A percentile compares a stretch with the other conserved stretches of the same genome.
Conservation (phyloP, 2,329 filamentous ascomycete genomes). For the Talaromyces sp. region DNA sequence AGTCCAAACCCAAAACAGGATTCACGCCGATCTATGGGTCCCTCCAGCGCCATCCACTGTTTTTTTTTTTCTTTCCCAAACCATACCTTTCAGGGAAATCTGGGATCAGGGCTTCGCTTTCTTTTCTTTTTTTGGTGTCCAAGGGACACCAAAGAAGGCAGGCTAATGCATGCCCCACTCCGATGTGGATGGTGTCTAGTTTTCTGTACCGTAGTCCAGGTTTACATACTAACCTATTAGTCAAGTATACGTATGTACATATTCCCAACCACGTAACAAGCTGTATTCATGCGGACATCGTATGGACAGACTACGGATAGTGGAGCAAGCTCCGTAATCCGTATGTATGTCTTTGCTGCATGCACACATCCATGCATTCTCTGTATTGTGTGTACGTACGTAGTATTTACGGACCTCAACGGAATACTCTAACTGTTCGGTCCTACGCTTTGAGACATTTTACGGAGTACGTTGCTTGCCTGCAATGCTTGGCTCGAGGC, state of each 20-base stretch:
- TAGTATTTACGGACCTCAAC: background rate
- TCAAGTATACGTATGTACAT: background rate
- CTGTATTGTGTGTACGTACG: background rate
- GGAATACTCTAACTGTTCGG: background rate
- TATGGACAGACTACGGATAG: background rate
- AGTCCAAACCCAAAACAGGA: background rate
- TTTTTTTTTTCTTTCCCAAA: background rate
- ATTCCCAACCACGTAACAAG: no score
- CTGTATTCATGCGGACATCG: background rate
- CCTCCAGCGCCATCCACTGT: background rate
- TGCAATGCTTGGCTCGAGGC: background rate
- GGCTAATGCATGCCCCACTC: background rate
- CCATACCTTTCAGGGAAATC: background rate
- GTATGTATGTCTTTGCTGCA: conserved; percentile 7
- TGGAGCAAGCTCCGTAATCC: background rate
- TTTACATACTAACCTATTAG: background rate
- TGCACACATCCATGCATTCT: background rate
- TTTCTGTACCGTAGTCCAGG: background rate
- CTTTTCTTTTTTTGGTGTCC: background rate
- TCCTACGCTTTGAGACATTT: background rate
- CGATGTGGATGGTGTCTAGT: background rate
- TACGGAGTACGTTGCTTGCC: background rate
- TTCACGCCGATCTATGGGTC: conserved; percentile 3
- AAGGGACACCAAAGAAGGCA: background rate
- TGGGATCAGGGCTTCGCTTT: background rate